These are phyloP conservation scores for Aspergillus homomorphus DNA, from an alignment of 495 filamentous ascomycete species.

Conservation along the genomic window DNA sequence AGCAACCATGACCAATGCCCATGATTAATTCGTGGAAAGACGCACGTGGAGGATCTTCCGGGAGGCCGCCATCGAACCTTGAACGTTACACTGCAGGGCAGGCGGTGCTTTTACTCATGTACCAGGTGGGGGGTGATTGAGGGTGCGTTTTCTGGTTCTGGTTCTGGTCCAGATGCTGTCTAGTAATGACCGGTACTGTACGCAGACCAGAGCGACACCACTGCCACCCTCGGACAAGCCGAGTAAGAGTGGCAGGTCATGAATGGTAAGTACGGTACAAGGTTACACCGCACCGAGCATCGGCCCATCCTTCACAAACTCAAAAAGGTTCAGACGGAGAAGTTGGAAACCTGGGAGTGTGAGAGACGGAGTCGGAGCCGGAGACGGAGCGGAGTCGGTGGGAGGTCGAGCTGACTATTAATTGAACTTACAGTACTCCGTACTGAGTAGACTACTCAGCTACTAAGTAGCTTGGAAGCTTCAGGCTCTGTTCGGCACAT, in stretches of 20 bases:
- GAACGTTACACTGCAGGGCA: constrained; percentile 11
- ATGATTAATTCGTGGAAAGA: constrained; percentile 3
- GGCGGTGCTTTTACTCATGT: too few relatives aligned
- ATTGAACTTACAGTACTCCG: too few relatives aligned
- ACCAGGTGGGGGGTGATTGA: not conserved
- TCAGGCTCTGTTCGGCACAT: not conserved
- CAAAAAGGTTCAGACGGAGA: not conserved
- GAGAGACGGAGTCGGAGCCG: constrained; percentile 1
- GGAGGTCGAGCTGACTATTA: not conserved
- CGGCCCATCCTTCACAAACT: not conserved
- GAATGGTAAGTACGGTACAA: not conserved
- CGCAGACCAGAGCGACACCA: not conserved
- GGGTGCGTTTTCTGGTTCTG: too few relatives aligned
- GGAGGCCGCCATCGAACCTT: constrained; percentile 14
- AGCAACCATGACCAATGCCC: not conserved
- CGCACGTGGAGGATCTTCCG: constrained; percentile 24
- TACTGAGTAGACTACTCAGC: too few relatives aligned
- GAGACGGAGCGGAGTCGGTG: not conserved
- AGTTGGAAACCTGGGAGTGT: not conserved
- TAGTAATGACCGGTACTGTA: not conserved
- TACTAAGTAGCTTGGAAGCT: too few relatives aligned
- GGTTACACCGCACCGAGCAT: not conserved
- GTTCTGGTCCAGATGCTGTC: too few relatives aligned
- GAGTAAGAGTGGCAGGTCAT: not conserved
- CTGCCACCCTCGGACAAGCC: not conserved